Evolutionary conservation across 176 grass and related monocot genomes (phyloP), one percentile per base, ranked within the genome.

Genomic region (Chloris gayana): DNA sequence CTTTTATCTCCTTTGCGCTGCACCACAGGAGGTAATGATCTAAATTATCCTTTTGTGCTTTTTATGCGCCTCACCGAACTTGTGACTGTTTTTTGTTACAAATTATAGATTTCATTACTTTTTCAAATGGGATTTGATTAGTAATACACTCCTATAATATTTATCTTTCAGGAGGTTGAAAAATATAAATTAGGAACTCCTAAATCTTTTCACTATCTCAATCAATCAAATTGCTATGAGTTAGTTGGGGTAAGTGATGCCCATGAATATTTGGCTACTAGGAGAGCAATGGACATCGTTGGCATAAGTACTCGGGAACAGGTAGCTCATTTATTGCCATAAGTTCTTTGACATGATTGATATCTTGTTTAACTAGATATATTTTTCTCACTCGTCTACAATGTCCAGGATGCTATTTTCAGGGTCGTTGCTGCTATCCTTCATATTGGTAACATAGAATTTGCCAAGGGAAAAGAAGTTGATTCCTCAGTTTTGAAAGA

Each of bases 241-340:
- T 89, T 99, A 70, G 93, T 95, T 86, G 92, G 96, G 31, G 69
- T 99, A 80, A 99, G 89, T 70, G 96, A 99, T 83, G 92, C 96
- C 63, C 86, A 91, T 65, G 96, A 99, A 75, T 99, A 99, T 74
- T 89, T 95, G 66, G 93, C 90, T 66, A 99, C 96, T 34, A 89
- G 92, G 80, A 93, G 92, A 93, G 96, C 96, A 80, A 99, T 99
- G 96, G 96, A 99, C 76, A 83, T 99, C 90, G 92, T 99, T 72
- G 96, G 96, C 64, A 95, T 99, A 9, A 99, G 86, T 84, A 79
- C 93, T 69, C 86, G 95, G 47, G 96, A 99, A 84, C 96, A 99
- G 92, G 96, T 99, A 76, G 25, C 70, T 84, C 66, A 81, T 27
- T 85, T 81, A 7, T 49, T 71, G 74, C 54, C 58, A 82, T 59